These are phyloP conservation scores for Choanephora cucurbitarum DNA, from an alignment of 371 early-diverging fungal genomes.

Conservation along the genomic window DNA sequence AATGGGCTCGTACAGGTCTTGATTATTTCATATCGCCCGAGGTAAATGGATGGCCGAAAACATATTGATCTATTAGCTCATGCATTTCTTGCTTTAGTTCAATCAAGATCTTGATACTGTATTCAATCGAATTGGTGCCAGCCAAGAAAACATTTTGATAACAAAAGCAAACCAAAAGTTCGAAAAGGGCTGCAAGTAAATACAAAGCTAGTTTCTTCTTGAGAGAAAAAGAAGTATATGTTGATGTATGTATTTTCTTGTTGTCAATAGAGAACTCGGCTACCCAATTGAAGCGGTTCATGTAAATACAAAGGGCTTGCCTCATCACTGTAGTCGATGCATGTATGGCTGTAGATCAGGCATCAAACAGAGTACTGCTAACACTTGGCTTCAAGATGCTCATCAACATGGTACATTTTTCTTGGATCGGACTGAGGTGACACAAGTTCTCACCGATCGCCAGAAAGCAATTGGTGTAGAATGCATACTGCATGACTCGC, in stretches of 20 bases:
- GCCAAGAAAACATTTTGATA: slow-evolving; percentile 50
- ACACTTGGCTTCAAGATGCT: slow-evolving; percentile 73
- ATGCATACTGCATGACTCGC: slow-evolving; percentile 17
- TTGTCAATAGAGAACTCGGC: slow-evolving; percentile 59
- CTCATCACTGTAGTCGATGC: slow-evolving; percentile 72
- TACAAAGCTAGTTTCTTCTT: neutral
- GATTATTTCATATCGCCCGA: slow-evolving; percentile 51
- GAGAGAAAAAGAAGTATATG: neutral
- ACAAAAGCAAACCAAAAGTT: slow-evolving; percentile 61
- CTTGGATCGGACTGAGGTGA: slow-evolving; percentile 57
- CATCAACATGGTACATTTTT: slow-evolving; percentile 58
- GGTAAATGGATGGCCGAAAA: slow-evolving; percentile 35
- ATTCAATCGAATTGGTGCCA: slow-evolving; percentile 57
- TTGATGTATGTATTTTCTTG: slow-evolving; percentile 12
- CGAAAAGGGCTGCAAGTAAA: slow-evolving; percentile 49
- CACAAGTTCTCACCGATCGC: slow-evolving; percentile 48
- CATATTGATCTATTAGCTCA: slow-evolving; percentile 7
- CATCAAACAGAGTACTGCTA: slow-evolving; percentile 66
- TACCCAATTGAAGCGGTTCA: slow-evolving; percentile 58
- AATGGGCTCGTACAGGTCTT: slow-evolving; percentile 70
- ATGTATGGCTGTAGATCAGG: slow-evolving; percentile 68
- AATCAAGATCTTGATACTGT: slow-evolving; percentile 52
- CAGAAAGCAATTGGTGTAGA: slow-evolving; percentile 57
- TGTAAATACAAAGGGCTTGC: slow-evolving; percentile 64
- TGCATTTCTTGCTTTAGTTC: too few species aligned